A percentile compares a stretch with the other conserved stretches of the same genome.
These are phyloP conservation scores for Pythium chondricola DNA, from an alignment of 352 stramenopile genomes.

Conservation along the genomic window DNA sequence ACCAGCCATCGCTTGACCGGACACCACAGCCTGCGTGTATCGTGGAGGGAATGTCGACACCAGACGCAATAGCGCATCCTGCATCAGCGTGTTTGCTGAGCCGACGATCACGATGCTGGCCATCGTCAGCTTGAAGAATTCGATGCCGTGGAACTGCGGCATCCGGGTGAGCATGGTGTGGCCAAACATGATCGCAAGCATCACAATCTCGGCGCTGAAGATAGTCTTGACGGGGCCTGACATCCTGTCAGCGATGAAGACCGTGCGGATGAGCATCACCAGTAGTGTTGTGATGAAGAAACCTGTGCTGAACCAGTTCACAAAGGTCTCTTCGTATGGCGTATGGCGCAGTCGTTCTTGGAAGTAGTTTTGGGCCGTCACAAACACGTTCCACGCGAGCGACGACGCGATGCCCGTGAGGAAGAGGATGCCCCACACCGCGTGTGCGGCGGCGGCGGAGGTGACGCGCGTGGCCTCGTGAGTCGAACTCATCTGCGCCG, in stretches of 20 bases:
- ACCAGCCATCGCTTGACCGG: conserved; percentile 69
- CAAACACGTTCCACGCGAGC: conserved; percentile 85
- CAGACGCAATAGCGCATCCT: conserved; percentile 75
- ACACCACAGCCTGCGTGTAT: conserved; percentile 75
- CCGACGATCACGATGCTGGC: conserved; percentile 65
- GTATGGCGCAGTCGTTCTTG: conserved; percentile 47
- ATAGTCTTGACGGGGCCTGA: conserved; percentile 50
- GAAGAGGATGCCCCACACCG: conserved; percentile 72
- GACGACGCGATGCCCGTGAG: conserved; percentile 68
- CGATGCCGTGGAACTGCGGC: conserved; percentile 52
- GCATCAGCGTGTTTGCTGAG: conserved; percentile 64
- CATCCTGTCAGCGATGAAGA: conserved; percentile 54
- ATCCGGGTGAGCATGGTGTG: conserved; percentile 68
- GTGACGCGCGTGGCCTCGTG: not conserved
- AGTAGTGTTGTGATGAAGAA: conserved; percentile 80
- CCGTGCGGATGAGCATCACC: conserved; percentile 66
- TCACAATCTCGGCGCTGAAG: conserved; percentile 58
- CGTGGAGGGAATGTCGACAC: conserved; percentile 63
- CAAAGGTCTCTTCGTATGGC: conserved; percentile 69
- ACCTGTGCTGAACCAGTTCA: conserved; percentile 83
- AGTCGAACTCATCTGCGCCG: not conserved
- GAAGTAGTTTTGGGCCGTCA: conserved; percentile 82
- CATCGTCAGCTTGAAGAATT: conserved; percentile 78
- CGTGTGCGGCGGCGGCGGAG: conserved; percentile 15
- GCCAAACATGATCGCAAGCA: conserved; percentile 64